Evolutionary conservation across 805 yeast species (phyloP).

Genomic region (Wickerhamiella sorbophila): DNA sequence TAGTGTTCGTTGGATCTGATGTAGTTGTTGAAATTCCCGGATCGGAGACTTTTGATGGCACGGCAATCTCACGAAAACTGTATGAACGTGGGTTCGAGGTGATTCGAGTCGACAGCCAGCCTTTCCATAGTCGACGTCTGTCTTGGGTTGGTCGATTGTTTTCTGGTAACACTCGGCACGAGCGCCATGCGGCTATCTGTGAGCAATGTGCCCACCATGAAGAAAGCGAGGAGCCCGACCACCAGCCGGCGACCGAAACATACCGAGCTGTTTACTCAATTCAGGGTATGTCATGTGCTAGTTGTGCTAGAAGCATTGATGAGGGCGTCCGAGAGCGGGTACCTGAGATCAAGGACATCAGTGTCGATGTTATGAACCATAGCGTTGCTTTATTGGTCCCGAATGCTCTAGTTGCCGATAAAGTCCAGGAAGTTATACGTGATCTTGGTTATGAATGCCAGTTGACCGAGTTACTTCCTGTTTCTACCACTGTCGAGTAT

Average conservation of each 20-base stretch:
- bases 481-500: slow-evolving; percentile 31
- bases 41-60: slow-evolving; percentile 10
- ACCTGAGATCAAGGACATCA: slow-evolving; percentile 26
- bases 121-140: neutral
- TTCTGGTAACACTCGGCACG: slow-evolving; percentile 3
- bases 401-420: slow-evolving; percentile 36
- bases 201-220: slow-evolving; percentile 15
- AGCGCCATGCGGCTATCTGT: slow-evolving; percentile 14
- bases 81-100: slow-evolving; percentile 20
- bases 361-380: slow-evolving; percentile 39
- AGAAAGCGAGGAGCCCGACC: slow-evolving; percentile 18
- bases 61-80: slow-evolving; percentile 10
- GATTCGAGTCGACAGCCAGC: slow-evolving; percentile 7
- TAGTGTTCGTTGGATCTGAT: slow-evolving; percentile 18
- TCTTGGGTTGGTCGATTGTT: neutral
- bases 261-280: slow-evolving; percentile 41
- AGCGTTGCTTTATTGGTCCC: slow-evolving; percentile 41
- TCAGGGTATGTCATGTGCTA: slow-evolving; percentile 57
- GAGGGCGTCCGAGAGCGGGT: slow-evolving; percentile 26
- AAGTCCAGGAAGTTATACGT: slow-evolving; percentile 34
- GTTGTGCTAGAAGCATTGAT: slow-evolving; percentile 40
- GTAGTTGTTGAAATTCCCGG: slow-evolving; percentile 19
- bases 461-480: slow-evolving; percentile 45
- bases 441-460: slow-evolving; percentile 37
- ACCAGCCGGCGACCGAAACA: slow-evolving; percentile 12